Evolutionary conservation across 768 basidiomycete species (phyloP).

Genomic region (Goffeauzyma gilvescens): DNA sequence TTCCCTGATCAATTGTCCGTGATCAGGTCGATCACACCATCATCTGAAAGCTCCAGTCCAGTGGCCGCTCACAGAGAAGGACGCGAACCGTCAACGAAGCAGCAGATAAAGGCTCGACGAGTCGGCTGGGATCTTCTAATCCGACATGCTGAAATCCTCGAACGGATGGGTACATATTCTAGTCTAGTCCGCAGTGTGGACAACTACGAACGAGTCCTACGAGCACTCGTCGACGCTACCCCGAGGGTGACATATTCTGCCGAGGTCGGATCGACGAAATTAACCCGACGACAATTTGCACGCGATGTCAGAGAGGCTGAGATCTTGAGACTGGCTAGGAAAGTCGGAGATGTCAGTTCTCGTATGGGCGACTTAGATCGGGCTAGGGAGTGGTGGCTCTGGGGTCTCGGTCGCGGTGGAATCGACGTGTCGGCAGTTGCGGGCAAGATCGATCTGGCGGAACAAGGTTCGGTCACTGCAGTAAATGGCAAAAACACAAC

Average conservation of each 20-base stretch:
- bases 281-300: conserved; percentile 1
- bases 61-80: no score
- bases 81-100: background rate
- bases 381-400: conserved; percentile 22
- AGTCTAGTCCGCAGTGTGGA: conserved; percentile 19
- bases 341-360: conserved; percentile 22
- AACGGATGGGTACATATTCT: conserved; percentile 20
- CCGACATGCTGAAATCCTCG: conserved; percentile 26
- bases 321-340: conserved; percentile 17
- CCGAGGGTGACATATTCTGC: background rate
- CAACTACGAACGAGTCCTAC: conserved; percentile 22
- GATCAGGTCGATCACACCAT: background rate
- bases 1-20: conserved; percentile 20
- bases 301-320: conserved; percentile 10
- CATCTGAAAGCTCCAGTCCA: conserved; percentile 2
- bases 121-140: conserved; percentile 23
- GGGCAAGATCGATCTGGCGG: background rate
- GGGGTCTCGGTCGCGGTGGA: conserved; percentile 20
- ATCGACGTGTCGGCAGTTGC: conserved; percentile 6
- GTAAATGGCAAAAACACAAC: conserved; percentile 1
- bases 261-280: background rate
- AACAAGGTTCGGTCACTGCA: background rate
- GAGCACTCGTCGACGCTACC: background rate
- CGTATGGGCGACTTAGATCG: conserved; percentile 15
- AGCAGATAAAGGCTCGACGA: conserved; percentile 13